Base-by-base conservation (phyloP, 2,329 filamentous ascomycete species). In the Aspergillus pseudoviridinutans region DNA sequence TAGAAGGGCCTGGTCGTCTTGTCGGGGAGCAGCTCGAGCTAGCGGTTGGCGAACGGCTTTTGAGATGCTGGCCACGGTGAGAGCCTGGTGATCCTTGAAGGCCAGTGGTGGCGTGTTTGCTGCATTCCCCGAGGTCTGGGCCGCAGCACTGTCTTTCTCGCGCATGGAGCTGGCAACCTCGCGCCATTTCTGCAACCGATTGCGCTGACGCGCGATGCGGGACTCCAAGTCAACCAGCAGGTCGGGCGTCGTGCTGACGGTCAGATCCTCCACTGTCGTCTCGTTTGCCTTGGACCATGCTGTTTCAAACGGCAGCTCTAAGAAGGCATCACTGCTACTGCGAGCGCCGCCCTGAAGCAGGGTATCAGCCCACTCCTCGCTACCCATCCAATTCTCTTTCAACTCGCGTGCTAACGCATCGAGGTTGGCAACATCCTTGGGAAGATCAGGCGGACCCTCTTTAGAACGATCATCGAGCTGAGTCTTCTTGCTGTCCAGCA, bases 371-470 rank as follows among this genome's bases (percentile, higher is more conserved):
- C 91, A 93, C 56, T 84, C 82, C 58, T 87, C 84, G 66, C 87
- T 85, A 1, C 91, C 92, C 14, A 89, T 80, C 92, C 92, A 96
- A 63, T 91, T 90, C 2, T 82, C 80, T 46, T 82, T 83, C 64
- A 87, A 81, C 56, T 91, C 68, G n/a, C 66, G 64, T 64, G 71
- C 58, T 25, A 73, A 50, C 9, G 20, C 56, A 10, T 70, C 76
- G 3, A 68, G 55, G 42, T 84, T 77, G 0, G 72, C 63, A 49
- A 76, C 79, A 3, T 75, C 70, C 42, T 79, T 74, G 55, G 56
- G 51, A 3, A 61, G 50, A 46, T 44, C 62, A 55, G 57, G 64
- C 20, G 46, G 50, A 51, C 54, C 67, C 12, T 67, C 64, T 24
- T 74, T 67, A 22, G 71, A 68, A 1, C 68, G 68, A 35, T 57